These are phyloP conservation scores for Plantago major DNA, from an alignment of 257 asterid species.

Conservation along the genomic window DNA sequence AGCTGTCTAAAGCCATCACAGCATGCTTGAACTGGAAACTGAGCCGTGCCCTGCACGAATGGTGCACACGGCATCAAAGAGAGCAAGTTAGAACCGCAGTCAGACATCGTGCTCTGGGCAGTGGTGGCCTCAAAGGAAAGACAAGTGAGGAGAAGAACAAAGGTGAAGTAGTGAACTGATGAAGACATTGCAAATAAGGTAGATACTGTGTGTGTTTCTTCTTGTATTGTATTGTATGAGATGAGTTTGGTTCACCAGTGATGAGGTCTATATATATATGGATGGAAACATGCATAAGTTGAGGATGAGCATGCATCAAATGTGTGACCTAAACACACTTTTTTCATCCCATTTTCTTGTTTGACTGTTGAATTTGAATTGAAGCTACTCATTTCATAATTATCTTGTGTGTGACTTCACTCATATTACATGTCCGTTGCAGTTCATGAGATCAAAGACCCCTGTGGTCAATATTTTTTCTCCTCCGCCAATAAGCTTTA, in stretches of 20 bases:
- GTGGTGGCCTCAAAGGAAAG: slow-evolving; percentile 3
- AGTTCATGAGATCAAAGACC: too few species aligned
- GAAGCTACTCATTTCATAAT: too few species aligned
- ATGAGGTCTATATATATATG: slow-evolving; percentile 19
- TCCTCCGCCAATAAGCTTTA: too few species aligned
- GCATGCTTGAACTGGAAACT: slow-evolving; percentile 43
- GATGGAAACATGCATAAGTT: slow-evolving; percentile 23
- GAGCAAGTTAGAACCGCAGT: slow-evolving; percentile 42
- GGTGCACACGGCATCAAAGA: slow-evolving; percentile 51
- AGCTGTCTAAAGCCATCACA: slow-evolving; percentile 45
- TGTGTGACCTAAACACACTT: slow-evolving; percentile 25
- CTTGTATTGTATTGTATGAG: neutral
- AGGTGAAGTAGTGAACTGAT: slow-evolving; percentile 6
- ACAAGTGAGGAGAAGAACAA: slow-evolving; percentile 12
- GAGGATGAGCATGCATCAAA: slow-evolving; percentile 45
- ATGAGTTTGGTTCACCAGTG: neutral
- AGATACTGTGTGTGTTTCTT: slow-evolving; percentile 9
- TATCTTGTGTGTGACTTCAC: too few species aligned
- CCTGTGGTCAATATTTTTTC: too few species aligned
- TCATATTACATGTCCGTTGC: too few species aligned
- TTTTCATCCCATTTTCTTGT: neutral
- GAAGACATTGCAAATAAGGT: slow-evolving; percentile 19
- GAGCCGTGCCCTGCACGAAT: slow-evolving; percentile 48
- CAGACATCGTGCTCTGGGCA: slow-evolving; percentile 36
- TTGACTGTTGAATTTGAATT: neutral